Evolutionary conservation across 2,329 filamentous ascomycete genomes (phyloP).

Genomic region (Onygenales sp.): DNA sequence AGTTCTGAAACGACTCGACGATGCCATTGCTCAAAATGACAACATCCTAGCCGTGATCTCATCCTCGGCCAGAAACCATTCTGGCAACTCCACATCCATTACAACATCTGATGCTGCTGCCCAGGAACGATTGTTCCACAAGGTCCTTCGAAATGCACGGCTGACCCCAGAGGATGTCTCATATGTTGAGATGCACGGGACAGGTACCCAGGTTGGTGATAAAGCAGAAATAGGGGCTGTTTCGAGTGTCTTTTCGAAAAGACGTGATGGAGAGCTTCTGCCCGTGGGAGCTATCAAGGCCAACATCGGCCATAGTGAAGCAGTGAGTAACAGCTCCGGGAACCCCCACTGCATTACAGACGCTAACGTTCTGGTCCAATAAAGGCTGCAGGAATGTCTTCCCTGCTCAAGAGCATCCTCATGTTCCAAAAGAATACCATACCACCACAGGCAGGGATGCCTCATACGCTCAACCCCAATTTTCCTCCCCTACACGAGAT

Average conservation of each 20-base stretch:
- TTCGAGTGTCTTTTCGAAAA: conserved; percentile 50
- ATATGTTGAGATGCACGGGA: conserved; percentile 89
- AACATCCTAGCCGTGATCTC: conserved; percentile 59
- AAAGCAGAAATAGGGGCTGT: conserved; percentile 74
- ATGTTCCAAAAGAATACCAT: conserved; percentile 27
- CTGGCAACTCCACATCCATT: conserved; percentile 70
- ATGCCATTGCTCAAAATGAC: conserved; percentile 67
- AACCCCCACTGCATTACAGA: too few relatives aligned
- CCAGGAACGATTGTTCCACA: conserved; percentile 61
- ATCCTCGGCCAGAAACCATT: conserved; percentile 71
- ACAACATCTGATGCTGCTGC: conserved; percentile 72
- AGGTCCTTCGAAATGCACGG: conserved; percentile 62
- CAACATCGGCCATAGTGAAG: conserved; percentile 55
- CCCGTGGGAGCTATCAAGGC: conserved; percentile 49
- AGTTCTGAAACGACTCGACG: conserved; percentile 68
- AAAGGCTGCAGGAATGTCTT: conserved; percentile 42
- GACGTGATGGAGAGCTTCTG: neutral
- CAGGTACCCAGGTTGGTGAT: conserved; percentile 77
- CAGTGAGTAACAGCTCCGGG: conserved; percentile 14
- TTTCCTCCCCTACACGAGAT: neutral
- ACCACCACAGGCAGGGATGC: conserved; percentile 27
- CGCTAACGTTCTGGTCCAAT: too few relatives aligned
- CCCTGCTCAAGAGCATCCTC: conserved; percentile 25
- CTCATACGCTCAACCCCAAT: neutral
- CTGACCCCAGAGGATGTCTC: conserved; percentile 67